These are phyloP conservation scores for Nicotiana knightiana DNA, from an alignment of 257 asterid genomes.

Conservation along the genomic window DNA sequence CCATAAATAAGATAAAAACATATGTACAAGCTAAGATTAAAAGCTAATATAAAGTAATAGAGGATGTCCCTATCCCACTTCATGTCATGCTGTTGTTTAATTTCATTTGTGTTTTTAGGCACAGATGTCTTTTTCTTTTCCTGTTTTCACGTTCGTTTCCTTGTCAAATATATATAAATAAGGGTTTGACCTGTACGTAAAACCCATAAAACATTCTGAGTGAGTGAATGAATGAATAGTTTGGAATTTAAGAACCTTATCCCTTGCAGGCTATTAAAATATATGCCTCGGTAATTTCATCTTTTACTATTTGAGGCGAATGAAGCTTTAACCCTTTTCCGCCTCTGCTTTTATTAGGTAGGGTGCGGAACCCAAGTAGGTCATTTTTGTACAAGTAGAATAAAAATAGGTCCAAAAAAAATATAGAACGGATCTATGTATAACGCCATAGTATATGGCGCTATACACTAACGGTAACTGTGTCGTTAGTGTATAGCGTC, in stretches of 20 bases:
- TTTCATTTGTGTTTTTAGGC: not conserved
- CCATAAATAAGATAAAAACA: not conserved
- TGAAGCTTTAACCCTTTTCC: not conserved
- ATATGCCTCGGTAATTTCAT: not conserved
- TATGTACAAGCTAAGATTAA: not conserved
- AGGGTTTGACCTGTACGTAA: not conserved
- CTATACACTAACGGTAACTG: no score
- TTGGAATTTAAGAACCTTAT: not conserved
- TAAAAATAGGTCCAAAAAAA: no score
- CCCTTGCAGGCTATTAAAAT: no score
- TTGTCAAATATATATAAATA: slow-evolving; percentile 1
- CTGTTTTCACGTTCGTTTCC: not conserved
- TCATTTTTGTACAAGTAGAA: no score
- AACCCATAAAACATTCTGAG: not conserved
- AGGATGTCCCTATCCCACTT: not conserved
- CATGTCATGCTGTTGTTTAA: not conserved
- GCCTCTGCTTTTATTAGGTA: not conserved
- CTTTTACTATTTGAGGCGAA: not conserved
- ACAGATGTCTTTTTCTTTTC: not conserved
- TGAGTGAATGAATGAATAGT: not conserved
- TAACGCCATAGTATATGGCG: no score
- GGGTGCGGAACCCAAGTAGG: not conserved
- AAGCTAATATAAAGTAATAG: not conserved
- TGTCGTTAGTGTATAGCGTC: no score
- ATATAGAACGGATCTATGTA: no score